These are phyloP conservation scores for Ploettnerulaceae sp. DNA, from an alignment of 2,329 filamentous ascomycete genomes.

Conservation along the genomic window DNA sequence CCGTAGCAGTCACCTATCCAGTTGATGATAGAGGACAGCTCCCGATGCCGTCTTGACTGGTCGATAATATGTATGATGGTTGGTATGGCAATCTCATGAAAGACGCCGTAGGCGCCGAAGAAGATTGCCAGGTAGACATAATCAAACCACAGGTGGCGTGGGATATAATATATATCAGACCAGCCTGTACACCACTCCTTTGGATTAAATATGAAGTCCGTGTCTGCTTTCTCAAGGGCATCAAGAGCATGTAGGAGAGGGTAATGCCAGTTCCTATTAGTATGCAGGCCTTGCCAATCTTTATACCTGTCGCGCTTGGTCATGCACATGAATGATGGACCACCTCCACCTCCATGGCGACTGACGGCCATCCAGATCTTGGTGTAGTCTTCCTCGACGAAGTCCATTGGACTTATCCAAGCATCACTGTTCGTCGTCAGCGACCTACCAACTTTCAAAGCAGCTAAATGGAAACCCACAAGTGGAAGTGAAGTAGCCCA, in stretches of 20 bases:
- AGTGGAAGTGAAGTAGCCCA: slow-evolving; percentile 34
- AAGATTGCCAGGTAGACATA: slow-evolving; percentile 30
- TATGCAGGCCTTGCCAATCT: not conserved
- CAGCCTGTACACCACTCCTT: slow-evolving; percentile 33
- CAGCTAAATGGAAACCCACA: slow-evolving; percentile 3
- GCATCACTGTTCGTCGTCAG: slow-evolving; percentile 26
- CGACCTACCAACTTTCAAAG: not conserved
- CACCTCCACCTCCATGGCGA: slow-evolving; percentile 13
- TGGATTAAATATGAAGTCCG: slow-evolving; percentile 25
- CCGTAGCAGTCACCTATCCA: slow-evolving; percentile 12
- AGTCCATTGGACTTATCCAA: slow-evolving; percentile 34
- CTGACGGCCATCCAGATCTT: slow-evolving; percentile 32
- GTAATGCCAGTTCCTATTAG: slow-evolving; percentile 14
- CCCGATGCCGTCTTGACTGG: slow-evolving; percentile 17
- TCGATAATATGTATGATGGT: slow-evolving; percentile 35
- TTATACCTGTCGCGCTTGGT: slow-evolving; percentile 4
- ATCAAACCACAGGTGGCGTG: slow-evolving; percentile 33
- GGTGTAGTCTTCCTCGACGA: slow-evolving; percentile 26
- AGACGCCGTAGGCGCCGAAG: slow-evolving; percentile 24
- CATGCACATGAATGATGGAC: slow-evolving; percentile 13
- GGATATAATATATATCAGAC: slow-evolving; percentile 36
- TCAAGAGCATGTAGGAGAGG: slow-evolving; percentile 8
- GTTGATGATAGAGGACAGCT: slow-evolving; percentile 4
- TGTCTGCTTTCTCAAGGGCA: slow-evolving; percentile 25
- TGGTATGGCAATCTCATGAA: slow-evolving; percentile 35